Evolutionary conservation across 176 grass and related monocot genomes (phyloP), one percentile per base, ranked within the genome.

Genomic region (Cenchrus purpureus): DNA sequence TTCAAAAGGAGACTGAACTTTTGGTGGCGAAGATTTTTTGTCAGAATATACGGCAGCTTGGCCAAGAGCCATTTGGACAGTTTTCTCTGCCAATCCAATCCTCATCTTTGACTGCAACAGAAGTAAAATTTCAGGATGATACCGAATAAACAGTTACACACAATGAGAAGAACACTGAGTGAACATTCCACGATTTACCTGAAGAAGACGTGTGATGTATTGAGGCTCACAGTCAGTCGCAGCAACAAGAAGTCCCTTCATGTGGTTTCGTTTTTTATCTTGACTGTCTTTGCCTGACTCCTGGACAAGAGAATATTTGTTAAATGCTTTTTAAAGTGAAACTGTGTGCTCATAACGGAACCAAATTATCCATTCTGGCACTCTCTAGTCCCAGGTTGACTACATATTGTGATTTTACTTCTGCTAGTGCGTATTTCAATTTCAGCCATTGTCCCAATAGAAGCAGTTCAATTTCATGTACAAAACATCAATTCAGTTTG

Each of bases 281-380:
- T 98, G 97, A 90, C 97, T 98, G 56, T 98, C 93, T 92, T 95
- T 94, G 60, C 97, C 93, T 59, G 93, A 92, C 74, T 96, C 97
- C 97, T 98, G 79, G 71, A 87, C 76, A 42, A 84, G 48, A 60
- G 13, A 46, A 11, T 65, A 64, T 0, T 29, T 65, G 34, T 67
- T 66, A 68, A 80, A 43, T 79, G 52, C 48, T 83, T 51, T 79
- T 17, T 79, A 13, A 79, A 49, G 60, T 74, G 68, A 79, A 69
- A 74, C 13, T 62, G 42, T 16, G 15, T 60, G 28, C 25, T 51
- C 10, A 31, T 74, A 52, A 3, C 60, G 58, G 29, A 60, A 74
- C 59, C 9, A 78, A 29, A 83, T 15, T 52, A 79, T 73, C 29
- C 22, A 73, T 58, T 66, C 37, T 79, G 46, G 28, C 8, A 51